Conservation (phyloP, 228 moss, liverwort and hornwort genomes). For the Sphagnum magellanicum region DNA sequence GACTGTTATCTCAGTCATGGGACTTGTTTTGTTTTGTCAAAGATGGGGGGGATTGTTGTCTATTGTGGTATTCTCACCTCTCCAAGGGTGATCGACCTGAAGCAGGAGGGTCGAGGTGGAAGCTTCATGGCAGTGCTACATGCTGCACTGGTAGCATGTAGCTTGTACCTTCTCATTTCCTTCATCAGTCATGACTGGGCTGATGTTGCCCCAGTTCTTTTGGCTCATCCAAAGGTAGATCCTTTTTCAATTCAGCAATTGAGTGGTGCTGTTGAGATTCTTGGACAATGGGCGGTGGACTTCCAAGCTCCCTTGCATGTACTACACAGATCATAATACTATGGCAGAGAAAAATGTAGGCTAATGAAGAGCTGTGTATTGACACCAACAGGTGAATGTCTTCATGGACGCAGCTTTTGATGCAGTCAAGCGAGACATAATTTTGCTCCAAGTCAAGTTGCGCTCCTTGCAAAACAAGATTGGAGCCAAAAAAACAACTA, state of each 20-base stretch:
- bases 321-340: too few species aligned
- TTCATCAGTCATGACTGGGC: constrained; percentile 96
- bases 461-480: constrained; percentile 80
- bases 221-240: constrained; percentile 93
- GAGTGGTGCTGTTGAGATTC: too few species aligned
- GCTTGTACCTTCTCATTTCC: constrained; percentile 88
- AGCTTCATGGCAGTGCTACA: constrained; percentile 89
- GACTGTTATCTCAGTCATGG: too few species aligned
- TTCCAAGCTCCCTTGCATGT: too few species aligned
- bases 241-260: neutral
- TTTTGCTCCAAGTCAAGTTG: constrained; percentile 94
- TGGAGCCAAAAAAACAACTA: constrained; percentile 84
- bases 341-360: too few species aligned
- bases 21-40: too few species aligned
- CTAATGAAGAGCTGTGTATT: neutral
- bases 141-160: constrained; percentile 87
- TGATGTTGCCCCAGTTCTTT: constrained; percentile 87
- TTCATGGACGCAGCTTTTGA: constrained; percentile 99
- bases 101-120: constrained; percentile 85
- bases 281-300: too few species aligned
- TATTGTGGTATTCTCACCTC: too few species aligned
- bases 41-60: too few species aligned
- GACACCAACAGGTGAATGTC: constrained; percentile 62
- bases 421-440: constrained; percentile 96
- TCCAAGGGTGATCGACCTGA: neutral